Evolutionary conservation across 805 yeast species (phyloP).

Genomic region (Candida insectorum): DNA sequence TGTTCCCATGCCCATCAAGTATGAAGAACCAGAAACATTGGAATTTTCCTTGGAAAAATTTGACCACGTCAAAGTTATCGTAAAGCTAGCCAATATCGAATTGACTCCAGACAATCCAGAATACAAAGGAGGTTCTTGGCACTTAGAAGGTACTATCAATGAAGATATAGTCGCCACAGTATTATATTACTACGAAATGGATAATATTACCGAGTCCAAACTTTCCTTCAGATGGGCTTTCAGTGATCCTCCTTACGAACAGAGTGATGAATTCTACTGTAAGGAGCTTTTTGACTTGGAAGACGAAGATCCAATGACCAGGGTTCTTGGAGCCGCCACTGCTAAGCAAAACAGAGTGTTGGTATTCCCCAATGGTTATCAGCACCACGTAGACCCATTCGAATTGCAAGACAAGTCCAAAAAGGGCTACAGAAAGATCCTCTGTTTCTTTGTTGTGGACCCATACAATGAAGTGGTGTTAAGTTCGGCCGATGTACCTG

Average conservation of each 20-base stretch:
- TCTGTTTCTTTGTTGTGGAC: constrained; percentile 39
- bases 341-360: constrained; percentile 24
- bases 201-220: constrained; percentile 34
- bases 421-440: constrained; percentile 36
- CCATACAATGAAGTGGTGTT: constrained; percentile 27
- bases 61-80: constrained; percentile 31
- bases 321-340: constrained; percentile 22
- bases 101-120: constrained; percentile 38
- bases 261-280: constrained; percentile 24
- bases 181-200: constrained; percentile 37
- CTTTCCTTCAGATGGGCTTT: constrained; percentile 26
- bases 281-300: constrained; percentile 24
- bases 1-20: constrained; percentile 2
- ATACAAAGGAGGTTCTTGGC: constrained; percentile 42
- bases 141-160: constrained; percentile 39
- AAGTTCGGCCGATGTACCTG: constrained; percentile 31
- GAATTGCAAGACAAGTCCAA: constrained; percentile 31
- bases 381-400: constrained; percentile 39
- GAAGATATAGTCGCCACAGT: constrained; percentile 42
- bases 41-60: constrained; percentile 7
- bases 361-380: constrained; percentile 37
- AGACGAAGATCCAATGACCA: constrained; percentile 25
- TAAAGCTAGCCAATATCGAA: constrained; percentile 38
- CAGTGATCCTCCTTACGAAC: constrained; percentile 34
- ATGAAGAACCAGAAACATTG: constrained; percentile 2